Evolutionary conservation across 257 asterid species (phyloP).

Genomic region (Osmanthus fragrans): DNA sequence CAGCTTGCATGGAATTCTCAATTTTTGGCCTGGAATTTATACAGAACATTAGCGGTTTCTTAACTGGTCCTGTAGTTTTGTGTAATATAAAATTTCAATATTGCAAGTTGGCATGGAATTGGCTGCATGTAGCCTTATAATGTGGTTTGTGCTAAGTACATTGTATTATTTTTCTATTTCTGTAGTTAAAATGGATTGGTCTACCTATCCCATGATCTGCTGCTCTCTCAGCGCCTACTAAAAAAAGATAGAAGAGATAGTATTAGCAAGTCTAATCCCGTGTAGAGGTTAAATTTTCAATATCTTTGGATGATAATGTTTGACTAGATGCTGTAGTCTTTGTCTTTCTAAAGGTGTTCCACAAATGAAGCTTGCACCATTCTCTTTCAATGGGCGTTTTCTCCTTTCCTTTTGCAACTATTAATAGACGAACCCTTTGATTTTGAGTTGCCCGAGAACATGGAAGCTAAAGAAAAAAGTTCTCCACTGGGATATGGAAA

Average conservation of each 20-base stretch:
- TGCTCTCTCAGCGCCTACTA: constrained; percentile 1
- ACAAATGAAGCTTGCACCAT: constrained; percentile 5
- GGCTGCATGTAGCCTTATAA: constrained; percentile 30
- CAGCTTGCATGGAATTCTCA: constrained; percentile 35
- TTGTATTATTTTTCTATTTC: background rate
- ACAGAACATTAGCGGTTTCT: constrained; percentile 10
- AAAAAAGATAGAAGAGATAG: constrained; percentile 1
- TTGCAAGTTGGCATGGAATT: constrained; percentile 40
- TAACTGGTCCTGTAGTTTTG: constrained; percentile 6
- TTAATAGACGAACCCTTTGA: background rate
- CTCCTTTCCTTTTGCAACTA: constrained; percentile 3
- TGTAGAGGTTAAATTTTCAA: background rate
- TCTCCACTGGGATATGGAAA: constrained; percentile 57
- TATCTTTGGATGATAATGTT: constrained; percentile 7
- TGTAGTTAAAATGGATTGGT: background rate
- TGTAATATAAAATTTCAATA: constrained; percentile 10
- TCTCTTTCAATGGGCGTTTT: constrained; percentile 18
- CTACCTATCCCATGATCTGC: background rate
- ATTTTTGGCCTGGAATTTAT: constrained; percentile 26
- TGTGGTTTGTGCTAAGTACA: constrained; percentile 21
- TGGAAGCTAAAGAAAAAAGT: constrained; percentile 47
- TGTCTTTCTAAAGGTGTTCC: background rate
- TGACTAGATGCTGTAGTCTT: background rate
- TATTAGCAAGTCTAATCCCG: constrained; percentile 12
- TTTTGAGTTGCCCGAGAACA: constrained; percentile 18